A percentile compares a stretch with the other conserved stretches of the same genome.
Evolutionary conservation across 305 asterid species (phyloP).

Genomic region (Fraxinus dipetala): DNA sequence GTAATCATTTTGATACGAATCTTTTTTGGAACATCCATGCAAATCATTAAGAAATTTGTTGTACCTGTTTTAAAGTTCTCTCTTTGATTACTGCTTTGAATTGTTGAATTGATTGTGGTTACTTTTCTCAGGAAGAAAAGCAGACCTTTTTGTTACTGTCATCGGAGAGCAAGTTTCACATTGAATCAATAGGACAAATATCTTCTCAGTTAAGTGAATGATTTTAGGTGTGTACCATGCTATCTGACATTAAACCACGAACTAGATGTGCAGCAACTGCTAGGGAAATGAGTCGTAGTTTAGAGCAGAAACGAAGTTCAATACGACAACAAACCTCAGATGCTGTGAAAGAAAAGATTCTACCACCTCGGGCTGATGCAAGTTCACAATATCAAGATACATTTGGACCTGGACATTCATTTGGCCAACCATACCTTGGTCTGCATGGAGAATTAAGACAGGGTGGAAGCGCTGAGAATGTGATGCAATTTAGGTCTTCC

Average conservation of each 20-base stretch:
- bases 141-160: conserved; percentile 13
- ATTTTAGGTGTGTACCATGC: conserved; percentile 32
- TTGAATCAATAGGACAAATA: not conserved
- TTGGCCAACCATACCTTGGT: conserved; percentile 40
- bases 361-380: conserved; percentile 22
- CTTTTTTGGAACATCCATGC: not conserved
- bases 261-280: conserved; percentile 30
- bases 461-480: conserved; percentile 30
- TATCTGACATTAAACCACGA: conserved; percentile 29
- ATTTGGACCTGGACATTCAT: conserved; percentile 31
- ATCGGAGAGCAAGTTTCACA: conserved; percentile 14
- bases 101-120: conserved; percentile 20
- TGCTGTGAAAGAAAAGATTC: conserved; percentile 31
- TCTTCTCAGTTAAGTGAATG: not conserved
- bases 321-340: conserved; percentile 24
- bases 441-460: conserved; percentile 28
- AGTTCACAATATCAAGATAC: conserved; percentile 28
- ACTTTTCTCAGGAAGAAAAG: conserved; percentile 31
- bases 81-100: not conserved
- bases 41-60: conserved; percentile 7
- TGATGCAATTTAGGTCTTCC: conserved; percentile 32
- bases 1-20: not conserved
- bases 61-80: not conserved
- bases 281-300: conserved; percentile 36
- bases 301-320: conserved; percentile 36